Percentiles rank a stretch among this genome's conserved stretches.
These are phyloP conservation scores for Cordyceps cicadae DNA, from an alignment of 2,329 filamentous ascomycete genomes.

Conservation along the genomic window DNA sequence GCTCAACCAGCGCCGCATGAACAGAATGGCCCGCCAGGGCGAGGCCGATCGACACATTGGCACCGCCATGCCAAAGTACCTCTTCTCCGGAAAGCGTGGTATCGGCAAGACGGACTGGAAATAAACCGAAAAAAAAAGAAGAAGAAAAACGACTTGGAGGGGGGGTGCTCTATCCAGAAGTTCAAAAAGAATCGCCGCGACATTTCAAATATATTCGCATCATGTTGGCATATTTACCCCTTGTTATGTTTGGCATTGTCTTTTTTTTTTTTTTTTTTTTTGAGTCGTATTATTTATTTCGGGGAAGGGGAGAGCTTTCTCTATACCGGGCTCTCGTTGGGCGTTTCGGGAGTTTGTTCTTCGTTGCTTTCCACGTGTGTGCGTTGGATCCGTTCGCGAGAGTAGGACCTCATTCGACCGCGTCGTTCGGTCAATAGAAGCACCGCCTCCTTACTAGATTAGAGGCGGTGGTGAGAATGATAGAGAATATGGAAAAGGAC, in stretches of 20 bases:
- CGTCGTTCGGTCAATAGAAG: constrained; percentile 7
- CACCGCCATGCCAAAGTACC: constrained; percentile 76
- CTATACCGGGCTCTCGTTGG: background rate
- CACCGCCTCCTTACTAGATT: background rate
- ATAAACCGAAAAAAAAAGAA: constrained; percentile 30
- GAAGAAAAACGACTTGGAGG: background rate
- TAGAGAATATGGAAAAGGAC: background rate
- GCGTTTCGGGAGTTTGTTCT: constrained; percentile 14
- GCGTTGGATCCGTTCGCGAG: background rate
- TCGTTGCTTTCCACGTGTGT: constrained; percentile 14
- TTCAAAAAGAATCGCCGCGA: background rate
- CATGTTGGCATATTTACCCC: background rate
- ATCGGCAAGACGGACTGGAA: constrained; percentile 80
- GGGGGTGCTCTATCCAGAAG: background rate
- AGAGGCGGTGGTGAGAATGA: background rate
- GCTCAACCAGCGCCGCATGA: constrained; percentile 96
- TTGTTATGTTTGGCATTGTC: constrained; percentile 7
- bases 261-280: background rate
- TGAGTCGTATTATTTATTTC: background rate
- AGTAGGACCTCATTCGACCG: background rate
- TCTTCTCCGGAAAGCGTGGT: constrained; percentile 86
- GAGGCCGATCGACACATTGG: constrained; percentile 89
- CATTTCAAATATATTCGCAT: constrained; percentile 1
- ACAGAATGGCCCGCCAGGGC: constrained; percentile 92
- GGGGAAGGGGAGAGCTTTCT: background rate